These are phyloP conservation scores for Aspergillus sclerotioniger DNA, from an alignment of 495 filamentous ascomycete genomes.

Conservation along the genomic window DNA sequence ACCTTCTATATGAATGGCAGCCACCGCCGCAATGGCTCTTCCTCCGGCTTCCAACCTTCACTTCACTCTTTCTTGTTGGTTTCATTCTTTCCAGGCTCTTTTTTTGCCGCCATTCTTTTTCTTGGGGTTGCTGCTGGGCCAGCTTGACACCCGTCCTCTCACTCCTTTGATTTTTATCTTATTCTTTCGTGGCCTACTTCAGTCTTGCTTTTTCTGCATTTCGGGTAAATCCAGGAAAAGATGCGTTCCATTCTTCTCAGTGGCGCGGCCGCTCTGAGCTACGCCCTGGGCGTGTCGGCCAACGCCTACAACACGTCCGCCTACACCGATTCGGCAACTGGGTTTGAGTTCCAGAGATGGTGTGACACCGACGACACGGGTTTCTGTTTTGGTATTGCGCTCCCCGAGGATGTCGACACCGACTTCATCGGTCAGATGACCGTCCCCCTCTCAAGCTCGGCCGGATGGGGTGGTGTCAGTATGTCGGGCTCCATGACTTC, in stretches of 20 bases:
- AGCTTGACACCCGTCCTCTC: slow-evolving; percentile 9
- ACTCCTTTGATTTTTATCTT: slow-evolving; percentile 4
- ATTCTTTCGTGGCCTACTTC: not conserved
- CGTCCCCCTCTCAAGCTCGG: slow-evolving; percentile 17
- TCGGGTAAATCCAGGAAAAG: slow-evolving; percentile 1
- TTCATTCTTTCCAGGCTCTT: slow-evolving; percentile 15
- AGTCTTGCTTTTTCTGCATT: slow-evolving; percentile 1
- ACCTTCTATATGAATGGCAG: slow-evolving; percentile 16
- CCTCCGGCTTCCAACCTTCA: slow-evolving; percentile 6
- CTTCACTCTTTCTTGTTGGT: slow-evolving; percentile 9
- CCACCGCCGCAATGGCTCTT: not conserved
- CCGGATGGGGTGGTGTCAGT: slow-evolving; percentile 34
- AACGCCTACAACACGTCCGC: slow-evolving; percentile 17
- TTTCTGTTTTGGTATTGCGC: slow-evolving; percentile 34
- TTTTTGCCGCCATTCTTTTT: slow-evolving; percentile 14
- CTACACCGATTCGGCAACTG: slow-evolving; percentile 36
- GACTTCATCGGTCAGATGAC: slow-evolving; percentile 42
- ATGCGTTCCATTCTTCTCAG: slow-evolving; percentile 17
- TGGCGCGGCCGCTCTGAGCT: slow-evolving; percentile 15
- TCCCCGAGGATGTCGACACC: slow-evolving; percentile 29
- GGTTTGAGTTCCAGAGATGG: slow-evolving; percentile 36
- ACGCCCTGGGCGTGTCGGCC: slow-evolving; percentile 12
- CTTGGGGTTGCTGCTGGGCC: slow-evolving; percentile 18
- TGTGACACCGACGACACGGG: slow-evolving; percentile 23
- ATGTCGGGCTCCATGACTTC: slow-evolving; percentile 33